These are phyloP conservation scores for Zasmidium angulare DNA, from an alignment of 2,329 filamentous ascomycete species.

Conservation along the genomic window DNA sequence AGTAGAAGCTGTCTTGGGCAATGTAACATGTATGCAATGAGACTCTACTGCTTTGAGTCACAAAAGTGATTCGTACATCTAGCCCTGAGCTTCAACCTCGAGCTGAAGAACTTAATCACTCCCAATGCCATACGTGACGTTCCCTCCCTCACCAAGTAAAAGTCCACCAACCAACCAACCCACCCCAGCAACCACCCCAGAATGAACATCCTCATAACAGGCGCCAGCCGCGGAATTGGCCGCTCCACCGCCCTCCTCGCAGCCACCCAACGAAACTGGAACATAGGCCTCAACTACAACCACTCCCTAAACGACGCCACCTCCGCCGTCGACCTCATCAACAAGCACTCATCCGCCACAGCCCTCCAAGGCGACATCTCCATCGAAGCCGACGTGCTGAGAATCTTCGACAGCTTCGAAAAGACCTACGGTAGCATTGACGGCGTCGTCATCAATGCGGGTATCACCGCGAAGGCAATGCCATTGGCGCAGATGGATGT, in stretches of 20 bases:
- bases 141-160: too few species aligned
- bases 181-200: not conserved
- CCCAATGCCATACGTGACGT: too few species aligned
- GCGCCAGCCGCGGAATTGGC: conserved; percentile 29
- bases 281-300: conserved; percentile 29
- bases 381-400: conserved; percentile 23
- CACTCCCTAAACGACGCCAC: conserved; percentile 20
- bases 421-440: conserved; percentile 20
- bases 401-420: conserved; percentile 27
- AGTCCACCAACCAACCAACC: too few species aligned
- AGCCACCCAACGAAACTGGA: conserved; percentile 24
- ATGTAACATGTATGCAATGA: too few species aligned
- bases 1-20: too few species aligned
- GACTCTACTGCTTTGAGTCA: too few species aligned
- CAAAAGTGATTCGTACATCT: too few species aligned
- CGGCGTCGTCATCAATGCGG: conserved; percentile 32
- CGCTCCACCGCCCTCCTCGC: conserved; percentile 26
- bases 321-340: conserved; percentile 20
- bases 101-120: too few species aligned
- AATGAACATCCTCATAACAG: conserved; percentile 26
- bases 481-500: conserved; percentile 26
- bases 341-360: conserved; percentile 14
- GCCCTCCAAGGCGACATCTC: conserved; percentile 24
- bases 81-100: too few species aligned
- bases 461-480: conserved; percentile 26